Base-by-base conservation (phyloP, 257 asterid species). In the Nicotiana knightiana region DNA sequence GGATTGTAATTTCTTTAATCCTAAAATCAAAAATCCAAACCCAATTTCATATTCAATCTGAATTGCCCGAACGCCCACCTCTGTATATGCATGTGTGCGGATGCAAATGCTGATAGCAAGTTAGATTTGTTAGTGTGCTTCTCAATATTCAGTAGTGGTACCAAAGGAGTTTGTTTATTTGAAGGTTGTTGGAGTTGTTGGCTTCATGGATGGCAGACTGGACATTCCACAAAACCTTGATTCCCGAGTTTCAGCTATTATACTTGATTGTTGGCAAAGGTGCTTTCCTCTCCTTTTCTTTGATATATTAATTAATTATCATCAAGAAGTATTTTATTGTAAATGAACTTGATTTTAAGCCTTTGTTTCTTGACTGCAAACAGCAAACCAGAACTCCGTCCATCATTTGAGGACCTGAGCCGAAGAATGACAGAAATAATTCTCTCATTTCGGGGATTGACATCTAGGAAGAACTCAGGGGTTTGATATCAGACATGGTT, bases 241-340 rank as follows among this genome's bases (percentile, higher is more conserved):
- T 86, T 94, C 95, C 26, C 86, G 63, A 43, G 70, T 93, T 10
- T 85, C 94, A 63, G 87, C 93, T 77, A 86, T 91, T 85, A 93
- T 93, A 64, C 70, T 79, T 2, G 95, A 93, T 68, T 93, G 97
- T 78, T 93, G 97, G 97, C 86, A 82, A 84, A 90, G 97, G 97
- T 93, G 84, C 35, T 64, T 46, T 64, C 54, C 43, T 54, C 21
- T 63, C 61, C 61, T 39, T 24, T 8, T 24, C 2, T 16, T 18
- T 10, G 46, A 17, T 76, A 28, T 28, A 28, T 28, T 28, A 28
- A 37, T 46, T 35, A 37, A 10, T 70, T 48, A 7, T 13, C 3
- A n/a, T 18, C 28, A 21, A 35, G 48, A 37, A 10, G 17, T 28
- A 28, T 28, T 28, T 28, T 13, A 26, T 18, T 5, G 61, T 24